Percentiles rank a stretch among this genome's conserved stretches.
These are phyloP conservation scores for Colletotrichum sp. DNA, from an alignment of 2,329 filamentous ascomycete species.

Conservation along the genomic window DNA sequence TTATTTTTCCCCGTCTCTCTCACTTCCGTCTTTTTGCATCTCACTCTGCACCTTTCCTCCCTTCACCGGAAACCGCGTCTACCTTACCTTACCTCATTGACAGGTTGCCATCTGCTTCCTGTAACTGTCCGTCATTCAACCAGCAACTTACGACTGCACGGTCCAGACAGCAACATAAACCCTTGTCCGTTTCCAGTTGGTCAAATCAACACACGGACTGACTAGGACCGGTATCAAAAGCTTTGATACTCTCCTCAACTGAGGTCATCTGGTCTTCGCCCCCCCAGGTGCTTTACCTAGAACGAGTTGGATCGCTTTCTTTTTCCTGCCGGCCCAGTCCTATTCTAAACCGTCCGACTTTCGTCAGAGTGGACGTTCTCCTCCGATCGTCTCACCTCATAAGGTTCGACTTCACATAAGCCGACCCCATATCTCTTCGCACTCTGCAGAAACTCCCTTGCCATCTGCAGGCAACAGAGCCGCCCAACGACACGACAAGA, in stretches of 20 bases:
- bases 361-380: not conserved
- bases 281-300: not conserved
- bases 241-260: constrained; percentile 17
- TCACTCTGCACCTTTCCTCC: not conserved
- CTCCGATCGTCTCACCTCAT: constrained; percentile 9
- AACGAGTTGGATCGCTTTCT: not conserved
- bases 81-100: not conserved
- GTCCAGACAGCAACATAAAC: not conserved
- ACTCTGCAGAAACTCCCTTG: constrained; percentile 12
- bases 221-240: constrained; percentile 16
- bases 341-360: not conserved
- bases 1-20: not conserved
- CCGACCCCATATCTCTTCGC: constrained; percentile 1
- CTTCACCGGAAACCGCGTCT: not conserved
- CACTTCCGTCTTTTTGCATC: not conserved
- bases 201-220: constrained; percentile 21
- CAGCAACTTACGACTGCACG: not conserved
- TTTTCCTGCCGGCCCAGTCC: not conserved
- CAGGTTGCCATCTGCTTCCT: not conserved
- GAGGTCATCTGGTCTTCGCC: constrained; percentile 9
- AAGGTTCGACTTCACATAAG: constrained; percentile 21
- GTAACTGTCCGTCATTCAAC: not conserved
- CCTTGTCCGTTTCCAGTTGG: constrained; percentile 22
- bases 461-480: constrained; percentile 11
- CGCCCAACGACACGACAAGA: constrained; percentile 6